Conservation (phyloP, 2,329 filamentous ascomycete genomes). For the Colletotrichum sp. region DNA sequence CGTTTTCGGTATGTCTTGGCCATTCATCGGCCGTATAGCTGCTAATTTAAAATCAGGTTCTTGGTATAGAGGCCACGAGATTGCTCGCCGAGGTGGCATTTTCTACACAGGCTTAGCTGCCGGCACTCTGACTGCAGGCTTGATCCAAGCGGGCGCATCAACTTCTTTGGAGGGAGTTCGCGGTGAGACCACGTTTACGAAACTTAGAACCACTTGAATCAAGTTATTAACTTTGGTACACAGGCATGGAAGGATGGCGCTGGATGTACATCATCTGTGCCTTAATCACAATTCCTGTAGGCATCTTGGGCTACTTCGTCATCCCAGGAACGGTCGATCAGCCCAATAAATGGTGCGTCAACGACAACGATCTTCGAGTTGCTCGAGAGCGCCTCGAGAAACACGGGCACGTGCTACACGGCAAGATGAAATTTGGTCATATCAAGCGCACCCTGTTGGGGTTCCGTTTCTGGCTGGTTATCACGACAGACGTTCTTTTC, state of each 20-base stretch:
- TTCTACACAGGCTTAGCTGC: slow-evolving; percentile 48
- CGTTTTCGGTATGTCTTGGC: neutral
- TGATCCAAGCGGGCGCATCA: slow-evolving; percentile 49
- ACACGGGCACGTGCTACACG: slow-evolving; percentile 44
- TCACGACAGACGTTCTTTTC: slow-evolving; percentile 41
- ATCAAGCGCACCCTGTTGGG: slow-evolving; percentile 40
- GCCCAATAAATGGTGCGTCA: slow-evolving; percentile 40
- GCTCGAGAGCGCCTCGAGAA: slow-evolving; percentile 34
- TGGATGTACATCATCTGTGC: slow-evolving; percentile 54
- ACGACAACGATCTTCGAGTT: slow-evolving; percentile 28
- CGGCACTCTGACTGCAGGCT: slow-evolving; percentile 47
- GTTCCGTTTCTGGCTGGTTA: slow-evolving; percentile 41
- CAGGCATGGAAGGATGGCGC: slow-evolving; percentile 45
- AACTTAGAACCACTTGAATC: neutral
- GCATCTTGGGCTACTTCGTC: slow-evolving; percentile 42
- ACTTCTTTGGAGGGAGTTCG: slow-evolving; percentile 44
- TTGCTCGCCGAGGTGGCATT: slow-evolving; percentile 43
- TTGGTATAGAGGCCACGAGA: slow-evolving; percentile 51
- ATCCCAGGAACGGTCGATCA: slow-evolving; percentile 37
- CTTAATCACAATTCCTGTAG: slow-evolving; percentile 45
- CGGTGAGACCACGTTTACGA: slow-evolving; percentile 41
- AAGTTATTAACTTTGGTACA: fast-evolving
- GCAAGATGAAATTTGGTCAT: slow-evolving; percentile 36
- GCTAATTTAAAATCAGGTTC: slow-evolving; percentile 49
- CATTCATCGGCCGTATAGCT: fast-evolving